Evolutionary conservation across 2,329 filamentous ascomycete species (phyloP).

Genomic region (Volutella citrinella): DNA sequence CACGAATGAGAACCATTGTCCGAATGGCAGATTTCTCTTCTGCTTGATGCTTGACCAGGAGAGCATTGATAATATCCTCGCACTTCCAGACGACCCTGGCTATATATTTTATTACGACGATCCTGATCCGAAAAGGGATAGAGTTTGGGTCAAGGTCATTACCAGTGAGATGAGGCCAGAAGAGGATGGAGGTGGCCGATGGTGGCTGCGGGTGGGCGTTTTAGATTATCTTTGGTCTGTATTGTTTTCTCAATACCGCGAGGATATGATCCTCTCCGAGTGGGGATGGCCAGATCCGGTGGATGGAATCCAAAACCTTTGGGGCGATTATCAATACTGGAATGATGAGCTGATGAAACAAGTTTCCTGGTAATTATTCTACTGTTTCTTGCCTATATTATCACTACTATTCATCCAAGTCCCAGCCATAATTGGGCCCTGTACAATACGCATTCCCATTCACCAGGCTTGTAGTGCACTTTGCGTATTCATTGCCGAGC

Average conservation of each 20-base stretch:
- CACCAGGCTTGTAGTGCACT: constrained; percentile 7
- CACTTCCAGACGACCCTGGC: constrained; percentile 15
- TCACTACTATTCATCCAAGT: too few relatives aligned
- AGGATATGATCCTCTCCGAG: constrained; percentile 13
- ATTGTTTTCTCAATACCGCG: constrained; percentile 11
- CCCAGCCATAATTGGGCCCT: constrained; percentile 11
- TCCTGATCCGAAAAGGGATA: neutral
- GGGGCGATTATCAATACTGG: constrained; percentile 10
- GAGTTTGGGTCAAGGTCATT: constrained; percentile 16
- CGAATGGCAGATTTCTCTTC: constrained; percentile 14
- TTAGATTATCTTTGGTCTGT: constrained; percentile 10
- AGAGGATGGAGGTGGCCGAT: constrained; percentile 10
- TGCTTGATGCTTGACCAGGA: constrained; percentile 21
- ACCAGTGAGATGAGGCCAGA: constrained; percentile 9
- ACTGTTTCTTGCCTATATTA: too few relatives aligned
- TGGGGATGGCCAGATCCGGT: constrained; percentile 11
- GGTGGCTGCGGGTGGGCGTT: constrained; percentile 15
- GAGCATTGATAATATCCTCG: constrained; percentile 19
- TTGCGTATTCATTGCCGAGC: constrained; percentile 7
- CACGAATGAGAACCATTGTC: constrained; percentile 1
- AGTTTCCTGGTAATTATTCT: too few relatives aligned
- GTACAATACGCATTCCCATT: constrained; percentile 10
- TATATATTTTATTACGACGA: constrained; percentile 3
- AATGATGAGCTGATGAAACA: constrained; percentile 5
- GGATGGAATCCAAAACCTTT: constrained; percentile 15